Percentiles rank a stretch among this genome's conserved stretches.
These are phyloP conservation scores for Dunaliella primolecta DNA, from an alignment of 139 green algal species.

Conservation along the genomic window DNA sequence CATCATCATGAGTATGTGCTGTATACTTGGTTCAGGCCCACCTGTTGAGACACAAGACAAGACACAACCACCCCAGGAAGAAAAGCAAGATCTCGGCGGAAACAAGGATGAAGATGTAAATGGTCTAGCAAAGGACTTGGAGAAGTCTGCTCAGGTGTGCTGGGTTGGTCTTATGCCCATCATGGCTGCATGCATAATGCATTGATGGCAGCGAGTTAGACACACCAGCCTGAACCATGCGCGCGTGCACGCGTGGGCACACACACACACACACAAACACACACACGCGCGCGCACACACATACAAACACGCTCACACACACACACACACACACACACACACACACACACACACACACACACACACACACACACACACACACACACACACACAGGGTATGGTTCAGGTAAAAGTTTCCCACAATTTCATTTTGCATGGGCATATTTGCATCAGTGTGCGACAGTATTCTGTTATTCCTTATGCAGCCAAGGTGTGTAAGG, in stretches of 20 bases:
- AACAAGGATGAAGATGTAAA: slow-evolving; percentile 10
- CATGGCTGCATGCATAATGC: neutral
- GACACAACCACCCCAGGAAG: neutral
- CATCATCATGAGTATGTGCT: neutral
- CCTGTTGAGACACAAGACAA: neutral
- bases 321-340: too few species aligned
- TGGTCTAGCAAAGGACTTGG: slow-evolving; percentile 18
- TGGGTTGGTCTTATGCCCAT: neutral
- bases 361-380: too few species aligned
- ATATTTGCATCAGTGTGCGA: too few species aligned
- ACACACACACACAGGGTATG: too few species aligned
- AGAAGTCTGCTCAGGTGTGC: slow-evolving; percentile 20
- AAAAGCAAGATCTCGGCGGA: neutral
- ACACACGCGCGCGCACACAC: too few species aligned
- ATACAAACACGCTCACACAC: too few species aligned
- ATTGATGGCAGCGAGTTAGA: neutral
- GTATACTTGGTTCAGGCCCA: too few species aligned
- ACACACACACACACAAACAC: neutral
- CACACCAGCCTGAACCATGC: neutral
- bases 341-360: too few species aligned
- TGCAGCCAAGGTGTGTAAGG: too few species aligned
- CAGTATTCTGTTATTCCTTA: too few species aligned
- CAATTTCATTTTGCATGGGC: too few species aligned
- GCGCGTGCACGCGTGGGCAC: neutral
- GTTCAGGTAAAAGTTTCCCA: too few species aligned